Conservation (phyloP, 768 basidiomycete genomes). For the Lactarius indigo region DNA sequence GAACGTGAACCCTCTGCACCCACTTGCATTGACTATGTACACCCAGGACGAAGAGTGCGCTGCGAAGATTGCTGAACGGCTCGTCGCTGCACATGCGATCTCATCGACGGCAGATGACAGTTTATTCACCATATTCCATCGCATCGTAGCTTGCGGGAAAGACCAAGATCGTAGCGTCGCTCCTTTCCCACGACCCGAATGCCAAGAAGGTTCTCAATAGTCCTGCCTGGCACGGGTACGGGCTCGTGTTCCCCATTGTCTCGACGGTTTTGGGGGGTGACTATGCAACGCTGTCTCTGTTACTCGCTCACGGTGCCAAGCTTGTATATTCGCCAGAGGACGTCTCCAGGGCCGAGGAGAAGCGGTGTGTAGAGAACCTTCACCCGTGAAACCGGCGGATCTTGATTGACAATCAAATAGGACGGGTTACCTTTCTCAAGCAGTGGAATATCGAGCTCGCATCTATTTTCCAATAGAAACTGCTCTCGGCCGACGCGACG, state of each 20-base stretch:
- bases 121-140: conserved; percentile 34
- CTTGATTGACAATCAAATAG: background rate
- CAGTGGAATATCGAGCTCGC: background rate
- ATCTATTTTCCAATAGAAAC: conserved; percentile 29
- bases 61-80: conserved; percentile 29
- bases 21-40: conserved; percentile 31
- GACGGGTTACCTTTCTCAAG: background rate
- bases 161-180: conserved; percentile 28
- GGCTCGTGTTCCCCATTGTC: conserved; percentile 30
- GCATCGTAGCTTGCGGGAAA: conserved; percentile 28
- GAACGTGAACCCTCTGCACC: conserved; percentile 25
- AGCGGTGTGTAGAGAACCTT: conserved; percentile 15
- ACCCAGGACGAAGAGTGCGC: conserved; percentile 29
- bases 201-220: conserved; percentile 32
- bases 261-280: conserved; percentile 28
- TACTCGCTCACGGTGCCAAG: conserved; percentile 34
- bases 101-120: conserved; percentile 32
- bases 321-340: conserved; percentile 29
- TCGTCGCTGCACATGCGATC: conserved; percentile 32
- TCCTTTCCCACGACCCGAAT: conserved; percentile 32
- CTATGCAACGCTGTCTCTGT: conserved; percentile 30
- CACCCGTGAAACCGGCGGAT: background rate
- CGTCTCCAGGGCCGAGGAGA: conserved; percentile 27
- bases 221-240: conserved; percentile 21
- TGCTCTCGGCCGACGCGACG: conserved; percentile 27